Base-by-base conservation (phyloP, 176 grass and related monocot genomes). In the Cenchrus purpureus region DNA sequence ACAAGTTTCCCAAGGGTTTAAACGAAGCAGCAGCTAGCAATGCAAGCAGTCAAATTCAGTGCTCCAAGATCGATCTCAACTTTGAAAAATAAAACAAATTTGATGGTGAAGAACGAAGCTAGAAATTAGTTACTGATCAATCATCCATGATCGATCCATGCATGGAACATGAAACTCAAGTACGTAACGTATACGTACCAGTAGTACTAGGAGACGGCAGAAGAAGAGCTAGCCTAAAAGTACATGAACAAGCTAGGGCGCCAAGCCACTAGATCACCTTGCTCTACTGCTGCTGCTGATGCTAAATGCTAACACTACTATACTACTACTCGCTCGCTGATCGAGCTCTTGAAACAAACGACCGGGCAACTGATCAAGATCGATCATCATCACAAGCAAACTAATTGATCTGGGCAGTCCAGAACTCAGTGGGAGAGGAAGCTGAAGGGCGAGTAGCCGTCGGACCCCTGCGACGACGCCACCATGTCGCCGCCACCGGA, bases 401-500 rank as follows among this genome's bases (percentile, higher is more conserved):
- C 22, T 25, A 25, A 62, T 28, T 25, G 17, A 57, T 2, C 7
- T 11, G 7, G 15, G 82, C 20, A 7, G 22, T 8, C 29, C 45
- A 50, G 37, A 40, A 40, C 37, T 91, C 76, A 91, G 71, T 87
- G 89, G 15, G 89, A 91, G 54, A 88, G 85, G 64, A 91, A 91
- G 77, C 89, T 65, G 82, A 91, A 91, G 37, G 89, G 89, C 14
- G 89, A 85, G 85, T 59, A 85, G 12, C 56, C 49, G 49, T 91
- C 89, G 0, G 89, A 88, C 19, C 64, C 63, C 77, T 88, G 81
- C 19, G 85, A 84, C 45, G 85, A 79, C 12, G 81, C 45, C 19
- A 71, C 89, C 66, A 90, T 90, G 56, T 85, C 88, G 6, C 84
- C 58, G 51, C 88, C 72, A 69, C 31, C 68, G 13, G 85, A 3